Evolutionary conservation across 495 filamentous ascomycete species (phyloP).

Genomic region (Usnea hakonensis): DNA sequence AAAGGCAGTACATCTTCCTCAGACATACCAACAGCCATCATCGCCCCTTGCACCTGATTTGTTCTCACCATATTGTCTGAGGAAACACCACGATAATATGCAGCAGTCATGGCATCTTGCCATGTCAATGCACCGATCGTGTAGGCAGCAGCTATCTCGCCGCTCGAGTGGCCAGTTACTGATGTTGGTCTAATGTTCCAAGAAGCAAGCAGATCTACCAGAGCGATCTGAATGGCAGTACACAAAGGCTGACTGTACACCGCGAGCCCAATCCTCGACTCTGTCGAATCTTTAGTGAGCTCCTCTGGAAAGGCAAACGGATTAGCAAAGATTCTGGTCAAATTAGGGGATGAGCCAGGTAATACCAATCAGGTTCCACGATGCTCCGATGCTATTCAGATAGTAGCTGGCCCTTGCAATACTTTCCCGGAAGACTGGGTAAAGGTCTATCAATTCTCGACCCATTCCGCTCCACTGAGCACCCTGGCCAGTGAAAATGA

Average conservation of each 20-base stretch:
- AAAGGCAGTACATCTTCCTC: neutral
- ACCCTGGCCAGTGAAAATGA: constrained; percentile 34
- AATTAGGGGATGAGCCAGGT: neutral
- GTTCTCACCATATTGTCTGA: constrained; percentile 11
- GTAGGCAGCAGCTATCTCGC: constrained; percentile 39
- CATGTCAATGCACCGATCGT: constrained; percentile 20
- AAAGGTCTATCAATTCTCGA: constrained; percentile 22
- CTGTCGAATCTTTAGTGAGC: neutral
- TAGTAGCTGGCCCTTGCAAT: constrained; percentile 26
- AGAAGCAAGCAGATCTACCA: constrained; percentile 30
- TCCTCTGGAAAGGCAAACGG: no score
- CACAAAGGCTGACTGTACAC: constrained; percentile 32
- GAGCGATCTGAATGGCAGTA: constrained; percentile 34
- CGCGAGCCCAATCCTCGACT: constrained; percentile 8
- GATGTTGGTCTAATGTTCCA: constrained; percentile 31
- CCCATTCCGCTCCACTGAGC: constrained; percentile 34
- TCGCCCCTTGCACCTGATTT: constrained; percentile 8
- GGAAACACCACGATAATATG: constrained; percentile 32
- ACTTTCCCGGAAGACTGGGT: constrained; percentile 26
- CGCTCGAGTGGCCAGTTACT: constrained; percentile 35
- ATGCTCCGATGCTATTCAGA: constrained; percentile 27
- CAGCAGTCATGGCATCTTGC: constrained; percentile 27
- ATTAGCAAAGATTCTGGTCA: no score
- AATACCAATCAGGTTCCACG: constrained; percentile 23
- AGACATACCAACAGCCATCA: constrained; percentile 17